Evolutionary conservation across 2,329 filamentous ascomycete genomes (phyloP), one percentile per base, ranked within the genome.

Genomic region (Madurella mycetomatis): DNA sequence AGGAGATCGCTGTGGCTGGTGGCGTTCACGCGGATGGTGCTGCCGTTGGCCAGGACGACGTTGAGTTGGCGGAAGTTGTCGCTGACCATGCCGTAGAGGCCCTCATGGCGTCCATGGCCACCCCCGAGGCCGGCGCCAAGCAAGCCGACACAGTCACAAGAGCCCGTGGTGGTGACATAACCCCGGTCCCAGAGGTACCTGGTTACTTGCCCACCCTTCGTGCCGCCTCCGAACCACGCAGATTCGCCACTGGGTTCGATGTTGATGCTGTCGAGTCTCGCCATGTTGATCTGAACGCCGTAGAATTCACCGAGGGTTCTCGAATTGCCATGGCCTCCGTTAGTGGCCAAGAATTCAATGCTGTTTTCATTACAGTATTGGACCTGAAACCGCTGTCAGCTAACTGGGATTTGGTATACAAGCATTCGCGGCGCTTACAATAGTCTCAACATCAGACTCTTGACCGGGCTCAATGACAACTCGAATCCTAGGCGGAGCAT

Each of bases 301-400:
- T 25, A 9, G 43, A 55, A 55, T 1, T 12, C 32, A 8, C 19
- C 43, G 18, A 53, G 42, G 30, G 17, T 52, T 2, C 41, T 18
- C 12, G 49, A 5, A 9, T 18, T 31, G 5, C 50, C 44, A 9
- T 53, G 50, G 19, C 50, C 50, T 7, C 45, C 17, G 40, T 46
- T 46, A 15, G 19, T 34, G n/a, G 50, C 44, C 30, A 53, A 17
- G 19, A 53, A 53, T 2, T 47, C 43, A 19, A 53, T 43, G 44
- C 50, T 47, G 37, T 53, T 53, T 17, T 19, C 15, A 18, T 53
- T 53, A 18, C 50, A 53, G 50, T 53, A 53, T 53, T 48, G 42
- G 4, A 51, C 49, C 49, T 51, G 13, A 16, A 9, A 19, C 13
- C 15, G 25, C 4, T 30, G 32, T 39, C 16, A 45, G 49, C 34